These are phyloP conservation scores for Mycena capillaripes DNA, from an alignment of 768 basidiomycete species.

Conservation along the genomic window DNA sequence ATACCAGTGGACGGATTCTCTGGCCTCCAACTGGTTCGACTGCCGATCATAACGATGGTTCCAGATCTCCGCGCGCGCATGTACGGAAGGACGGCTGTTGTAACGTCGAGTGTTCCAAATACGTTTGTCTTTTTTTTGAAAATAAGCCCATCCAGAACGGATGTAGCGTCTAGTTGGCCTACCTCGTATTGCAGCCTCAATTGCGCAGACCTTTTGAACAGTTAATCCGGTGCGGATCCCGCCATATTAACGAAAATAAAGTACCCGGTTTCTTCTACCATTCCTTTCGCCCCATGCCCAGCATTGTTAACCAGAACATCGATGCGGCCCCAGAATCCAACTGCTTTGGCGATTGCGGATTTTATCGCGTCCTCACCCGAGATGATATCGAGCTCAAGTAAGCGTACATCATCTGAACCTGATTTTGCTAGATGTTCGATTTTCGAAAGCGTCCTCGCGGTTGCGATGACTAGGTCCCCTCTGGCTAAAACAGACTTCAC, in stretches of 20 bases:
- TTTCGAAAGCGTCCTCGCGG: conserved; percentile 52
- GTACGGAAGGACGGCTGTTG: conserved; percentile 59
- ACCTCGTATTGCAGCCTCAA: conserved; percentile 31
- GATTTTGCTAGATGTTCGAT: conserved; percentile 38
- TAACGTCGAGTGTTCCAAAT: conserved; percentile 60
- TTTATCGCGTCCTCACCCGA: conserved; percentile 47
- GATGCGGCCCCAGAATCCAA: conserved; percentile 53
- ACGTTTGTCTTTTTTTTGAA: conserved; percentile 50
- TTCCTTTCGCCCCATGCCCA: conserved; percentile 51
- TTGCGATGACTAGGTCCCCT: conserved; percentile 60
- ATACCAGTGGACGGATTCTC: conserved; percentile 48
- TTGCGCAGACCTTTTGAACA: conserved; percentile 12
- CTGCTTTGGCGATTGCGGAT: conserved; percentile 47
- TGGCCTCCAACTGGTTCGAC: conserved; percentile 52
- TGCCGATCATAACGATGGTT: conserved; percentile 57
- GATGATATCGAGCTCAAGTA: conserved; percentile 55
- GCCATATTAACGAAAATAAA: conserved; percentile 12
- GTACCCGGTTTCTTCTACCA: conserved; percentile 57
- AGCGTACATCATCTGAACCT: conserved; percentile 38
- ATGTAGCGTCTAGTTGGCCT: no score
- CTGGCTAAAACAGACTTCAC: conserved; percentile 53
- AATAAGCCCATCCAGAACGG: background rate
- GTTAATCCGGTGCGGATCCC: background rate
- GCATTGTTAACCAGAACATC: conserved; percentile 64
- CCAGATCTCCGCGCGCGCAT: conserved; percentile 47